Evolutionary conservation across 306 rosid species (phyloP), one percentile per base, ranked within the genome.

Genomic region (Mimosa pudica): DNA sequence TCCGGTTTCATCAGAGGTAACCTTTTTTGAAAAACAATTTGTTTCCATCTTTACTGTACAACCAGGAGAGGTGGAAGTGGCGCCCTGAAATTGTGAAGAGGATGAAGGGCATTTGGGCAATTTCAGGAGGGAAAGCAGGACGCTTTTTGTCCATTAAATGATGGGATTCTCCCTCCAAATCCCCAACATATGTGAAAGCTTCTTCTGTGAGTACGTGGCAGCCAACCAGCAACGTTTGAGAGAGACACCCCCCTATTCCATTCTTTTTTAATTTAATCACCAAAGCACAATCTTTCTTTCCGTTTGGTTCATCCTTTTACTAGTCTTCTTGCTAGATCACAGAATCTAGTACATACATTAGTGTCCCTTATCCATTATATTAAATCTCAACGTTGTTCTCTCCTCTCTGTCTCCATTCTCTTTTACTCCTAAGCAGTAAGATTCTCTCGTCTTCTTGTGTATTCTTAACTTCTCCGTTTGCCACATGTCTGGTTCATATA

Each of bases 111-210:
- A n/a, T 69, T 69, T 3, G 13, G 4, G 73, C 2, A 6, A 44
- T 69, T 18, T 10, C 33, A 44, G 0, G 17, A n/a, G 17, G 17
- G 20, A 42, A 44, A 0, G 10, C 24, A 6, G 8, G 70, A 36
- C 20, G 17, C 13, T 44, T 69, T 42, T 45, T 69, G 54, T 69
- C 73, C 73, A 48, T 69, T 44, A 44, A 69, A 7, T 69, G 73
- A 69, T 47, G 54, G 36, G 16, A 44, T 42, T 68, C 35, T 68
- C 73, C 30, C 73, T 44, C n/a, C 17, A 9, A 44, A 48, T 10
- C 49, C 55, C 54, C 9, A 1, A 18, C 14, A 44, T n/a, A 10
- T n/a, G 30, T 1, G 10, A 68, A 42, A 17, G 35, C 36, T 69
- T 18, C 73, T 44, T 10, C 33, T 20, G 55, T 52, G 9, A 18